These are phyloP conservation scores for Cucumis cinereus DNA, from an alignment of 306 rosid species.

Conservation along the genomic window DNA sequence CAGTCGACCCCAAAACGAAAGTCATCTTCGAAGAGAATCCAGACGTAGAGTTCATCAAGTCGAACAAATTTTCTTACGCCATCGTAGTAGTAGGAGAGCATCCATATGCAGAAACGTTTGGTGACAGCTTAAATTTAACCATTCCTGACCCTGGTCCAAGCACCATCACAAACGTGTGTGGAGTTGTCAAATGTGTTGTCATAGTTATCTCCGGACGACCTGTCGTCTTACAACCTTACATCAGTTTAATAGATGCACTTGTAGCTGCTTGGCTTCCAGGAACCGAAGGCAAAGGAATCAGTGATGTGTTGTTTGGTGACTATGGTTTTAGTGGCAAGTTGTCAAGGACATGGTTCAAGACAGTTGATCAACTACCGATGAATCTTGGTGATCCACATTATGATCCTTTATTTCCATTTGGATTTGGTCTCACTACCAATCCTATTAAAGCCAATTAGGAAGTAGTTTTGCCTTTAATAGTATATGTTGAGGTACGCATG, in stretches of 20 bases:
- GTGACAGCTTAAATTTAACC: slow-evolving; percentile 24
- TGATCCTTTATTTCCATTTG: slow-evolving; percentile 27
- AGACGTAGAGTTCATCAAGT: slow-evolving; percentile 9
- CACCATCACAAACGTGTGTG: slow-evolving; percentile 23
- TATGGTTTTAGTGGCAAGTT: slow-evolving; percentile 24
- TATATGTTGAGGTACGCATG: background rate
- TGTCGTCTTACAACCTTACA: slow-evolving; percentile 18
- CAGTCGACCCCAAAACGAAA: background rate
- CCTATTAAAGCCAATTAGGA: slow-evolving; percentile 1
- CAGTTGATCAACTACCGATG: slow-evolving; percentile 31
- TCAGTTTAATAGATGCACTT: slow-evolving; percentile 20
- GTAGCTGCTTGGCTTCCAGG: slow-evolving; percentile 41
- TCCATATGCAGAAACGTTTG: slow-evolving; percentile 24
- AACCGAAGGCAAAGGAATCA: slow-evolving; percentile 27
- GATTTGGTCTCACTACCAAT: slow-evolving; percentile 21
- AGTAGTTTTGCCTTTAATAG: background rate
- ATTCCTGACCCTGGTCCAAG: slow-evolving; percentile 14
- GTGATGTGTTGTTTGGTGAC: slow-evolving; percentile 26
- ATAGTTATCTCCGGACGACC: slow-evolving; percentile 23
- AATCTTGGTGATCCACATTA: slow-evolving; percentile 22
- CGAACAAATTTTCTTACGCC: slow-evolving; percentile 16
- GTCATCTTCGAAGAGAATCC: slow-evolving; percentile 16
- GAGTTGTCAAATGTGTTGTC: slow-evolving; percentile 25
- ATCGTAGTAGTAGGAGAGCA: slow-evolving; percentile 27
- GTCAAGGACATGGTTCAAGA: slow-evolving; percentile 30